Evolutionary conservation across 2,329 filamentous ascomycete species (phyloP).

Genomic region (Teratosphaeriaceae sp.): DNA sequence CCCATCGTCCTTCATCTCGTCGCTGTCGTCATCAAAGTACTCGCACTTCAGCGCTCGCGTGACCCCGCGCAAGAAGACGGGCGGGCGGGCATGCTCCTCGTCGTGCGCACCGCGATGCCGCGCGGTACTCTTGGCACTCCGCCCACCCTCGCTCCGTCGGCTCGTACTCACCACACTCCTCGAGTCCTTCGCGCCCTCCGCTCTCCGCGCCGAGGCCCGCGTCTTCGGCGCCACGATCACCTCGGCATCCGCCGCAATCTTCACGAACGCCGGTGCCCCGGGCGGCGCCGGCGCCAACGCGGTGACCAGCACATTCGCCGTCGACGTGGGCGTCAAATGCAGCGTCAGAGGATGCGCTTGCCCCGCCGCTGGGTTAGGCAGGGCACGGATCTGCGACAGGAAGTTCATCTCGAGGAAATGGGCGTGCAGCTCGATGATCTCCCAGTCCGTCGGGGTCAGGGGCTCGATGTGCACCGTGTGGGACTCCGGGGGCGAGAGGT

Average conservation of each 20-base stretch:
- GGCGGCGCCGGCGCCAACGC: too few relatives aligned
- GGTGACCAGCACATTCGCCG: too few relatives aligned
- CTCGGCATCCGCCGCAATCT: too few relatives aligned
- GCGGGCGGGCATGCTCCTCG: slow-evolving; percentile 57
- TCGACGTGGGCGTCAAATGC: too few relatives aligned
- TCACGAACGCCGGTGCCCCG: too few relatives aligned
- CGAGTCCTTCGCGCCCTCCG: too few relatives aligned
- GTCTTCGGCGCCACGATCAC: too few relatives aligned
- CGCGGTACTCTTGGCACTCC: slow-evolving; percentile 65
- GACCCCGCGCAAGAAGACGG: slow-evolving; percentile 73
- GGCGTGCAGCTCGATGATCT: slow-evolving; percentile 96
- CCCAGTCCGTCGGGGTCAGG: slow-evolving; percentile 92
- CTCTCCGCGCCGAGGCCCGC: too few relatives aligned
- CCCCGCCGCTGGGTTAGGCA: slow-evolving; percentile 68
- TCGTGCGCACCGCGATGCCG: slow-evolving; percentile 52
- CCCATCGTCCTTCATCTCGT: slow-evolving; percentile 45
- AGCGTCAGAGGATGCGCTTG: slow-evolving; percentile 72
- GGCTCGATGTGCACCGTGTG: slow-evolving; percentile 97
- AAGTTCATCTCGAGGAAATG: slow-evolving; percentile 94
- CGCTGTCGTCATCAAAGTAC: slow-evolving; percentile 61
- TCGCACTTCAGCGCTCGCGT: slow-evolving; percentile 63
- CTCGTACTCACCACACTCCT: slow-evolving; percentile 75
- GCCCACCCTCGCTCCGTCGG: slow-evolving; percentile 62
- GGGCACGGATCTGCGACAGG: slow-evolving; percentile 81
- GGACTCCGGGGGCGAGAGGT: slow-evolving; percentile 66